Conservation (phyloP, 305 asterid species). For the Nicotiana rustica region DNA sequence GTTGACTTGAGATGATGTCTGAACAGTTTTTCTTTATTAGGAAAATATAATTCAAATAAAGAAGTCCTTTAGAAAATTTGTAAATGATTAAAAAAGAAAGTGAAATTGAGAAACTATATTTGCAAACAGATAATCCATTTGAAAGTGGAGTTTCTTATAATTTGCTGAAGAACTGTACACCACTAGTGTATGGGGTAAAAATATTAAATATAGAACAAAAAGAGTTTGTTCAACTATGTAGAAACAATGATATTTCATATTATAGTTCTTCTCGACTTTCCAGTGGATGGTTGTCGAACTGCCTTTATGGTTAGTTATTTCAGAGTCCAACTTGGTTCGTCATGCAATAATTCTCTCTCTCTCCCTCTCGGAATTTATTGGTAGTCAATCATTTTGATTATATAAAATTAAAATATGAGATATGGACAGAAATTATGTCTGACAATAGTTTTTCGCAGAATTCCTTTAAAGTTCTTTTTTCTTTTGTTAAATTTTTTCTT, state of each 20-base stretch:
- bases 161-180: no score
- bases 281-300: not conserved
- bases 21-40: not conserved
- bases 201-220: no score
- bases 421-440: not conserved
- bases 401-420: not conserved
- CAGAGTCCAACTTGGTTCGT: not conserved
- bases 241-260: not conserved
- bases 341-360: not conserved
- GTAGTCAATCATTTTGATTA: slow-evolving; percentile 4
- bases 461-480: no score
- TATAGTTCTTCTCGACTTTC: not conserved
- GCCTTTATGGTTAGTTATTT: not conserved
- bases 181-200: no score
- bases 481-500: no score
- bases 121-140: no score
- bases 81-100: no score
- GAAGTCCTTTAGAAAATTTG: not conserved
- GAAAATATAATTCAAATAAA: not conserved
- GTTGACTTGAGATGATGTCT: not conserved
- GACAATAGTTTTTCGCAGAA: not conserved
- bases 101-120: no score
- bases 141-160: no score
- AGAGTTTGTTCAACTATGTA: no score
- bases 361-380: not conserved